These are phyloP conservation scores for Hordeum vulgare DNA, from an alignment of 176 grass and related monocot species.

Conservation along the genomic window MorexV3_pseudomolecules_assembly NC_058520.1:343075394-343075893, in stretches of 20 bases:
- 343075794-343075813: not conserved
- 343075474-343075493: constrained; percentile 34
- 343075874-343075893: not conserved
- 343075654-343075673: not conserved
- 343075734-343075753: constrained; percentile 14
- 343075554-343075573: not conserved
- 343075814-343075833: not conserved
- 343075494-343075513: constrained; percentile 11
- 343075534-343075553: constrained; percentile 20
- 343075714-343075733: not conserved
- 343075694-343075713: not conserved
- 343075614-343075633: constrained; percentile 17
- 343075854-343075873: not conserved
- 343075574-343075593: not conserved
- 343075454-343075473: constrained; percentile 16
- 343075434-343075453: constrained; percentile 61
- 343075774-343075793: constrained; percentile 12
- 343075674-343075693: not conserved
- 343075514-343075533: constrained; percentile 21
- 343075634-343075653: not conserved
- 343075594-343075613: constrained; percentile 4
- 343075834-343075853: not conserved
- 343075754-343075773: not conserved
- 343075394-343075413: constrained; percentile 35
- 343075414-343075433: constrained; percentile 30